A percentile compares a stretch with the other conserved stretches of the same genome.
Conservation (phyloP, 441 rosid species). For the Rhodomyrtus psidioides region DNA sequence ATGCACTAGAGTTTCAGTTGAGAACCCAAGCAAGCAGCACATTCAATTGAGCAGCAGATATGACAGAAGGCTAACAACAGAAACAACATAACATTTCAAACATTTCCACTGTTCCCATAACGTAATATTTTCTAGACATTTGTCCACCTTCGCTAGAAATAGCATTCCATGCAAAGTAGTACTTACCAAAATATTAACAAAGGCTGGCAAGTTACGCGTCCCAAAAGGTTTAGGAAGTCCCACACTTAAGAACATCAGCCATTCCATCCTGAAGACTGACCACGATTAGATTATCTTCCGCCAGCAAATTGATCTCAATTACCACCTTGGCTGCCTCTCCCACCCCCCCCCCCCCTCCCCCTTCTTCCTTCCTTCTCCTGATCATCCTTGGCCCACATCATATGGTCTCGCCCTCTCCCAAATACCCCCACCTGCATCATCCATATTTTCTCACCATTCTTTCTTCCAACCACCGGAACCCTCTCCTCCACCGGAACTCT, state of each 20-base stretch:
- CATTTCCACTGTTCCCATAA: background rate
- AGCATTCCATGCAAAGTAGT: background rate
- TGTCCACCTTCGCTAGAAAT: background rate
- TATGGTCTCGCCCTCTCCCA: background rate
- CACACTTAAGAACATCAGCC: background rate
- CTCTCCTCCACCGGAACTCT: constrained; percentile 12
- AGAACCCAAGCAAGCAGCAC: background rate
- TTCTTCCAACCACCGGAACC: constrained; percentile 14
- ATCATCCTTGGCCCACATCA: constrained; percentile 14
- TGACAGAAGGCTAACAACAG: background rate
- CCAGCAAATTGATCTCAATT: background rate
- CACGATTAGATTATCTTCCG: background rate
- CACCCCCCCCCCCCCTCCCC: background rate
- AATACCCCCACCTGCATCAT: constrained; percentile 1
- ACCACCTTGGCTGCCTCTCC: background rate
- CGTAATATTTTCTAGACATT: background rate
- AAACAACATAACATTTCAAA: background rate
- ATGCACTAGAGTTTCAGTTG: background rate
- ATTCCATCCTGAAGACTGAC: background rate
- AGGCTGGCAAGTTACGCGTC: background rate
- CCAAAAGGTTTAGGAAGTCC: background rate
- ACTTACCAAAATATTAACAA: background rate
- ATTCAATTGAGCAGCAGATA: background rate
- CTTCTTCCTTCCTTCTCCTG: background rate
- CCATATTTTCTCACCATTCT: constrained; percentile 1